These are phyloP conservation scores for Pythium utonaiense DNA, from an alignment of 352 stramenopile genomes.

Conservation along the genomic window DNA sequence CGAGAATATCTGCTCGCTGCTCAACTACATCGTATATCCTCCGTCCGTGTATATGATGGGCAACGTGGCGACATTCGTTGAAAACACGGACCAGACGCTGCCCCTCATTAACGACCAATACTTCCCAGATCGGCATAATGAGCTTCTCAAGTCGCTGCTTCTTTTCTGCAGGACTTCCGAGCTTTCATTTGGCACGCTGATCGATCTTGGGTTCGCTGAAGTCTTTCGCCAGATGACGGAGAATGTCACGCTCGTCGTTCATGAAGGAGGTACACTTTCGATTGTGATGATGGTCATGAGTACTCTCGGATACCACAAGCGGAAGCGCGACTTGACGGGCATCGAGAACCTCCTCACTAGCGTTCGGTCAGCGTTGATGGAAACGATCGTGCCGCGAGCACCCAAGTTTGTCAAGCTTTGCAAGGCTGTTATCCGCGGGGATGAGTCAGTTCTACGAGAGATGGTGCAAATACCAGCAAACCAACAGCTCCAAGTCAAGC, in stretches of 20 bases:
- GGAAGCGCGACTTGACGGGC: constrained; percentile 69
- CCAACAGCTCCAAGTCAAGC: constrained; percentile 42
- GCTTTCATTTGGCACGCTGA: constrained; percentile 69
- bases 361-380: constrained; percentile 42
- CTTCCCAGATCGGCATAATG: constrained; percentile 73
- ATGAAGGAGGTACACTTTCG: constrained; percentile 78
- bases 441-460: constrained; percentile 39
- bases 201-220: constrained; percentile 79
- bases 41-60: constrained; percentile 86
- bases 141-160: constrained; percentile 76
- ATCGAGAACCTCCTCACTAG: constrained; percentile 60
- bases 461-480: constrained; percentile 44
- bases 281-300: constrained; percentile 88
- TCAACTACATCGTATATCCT: constrained; percentile 87
- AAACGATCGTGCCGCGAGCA: constrained; percentile 56
- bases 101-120: constrained; percentile 85
- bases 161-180: constrained; percentile 58
- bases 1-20: constrained; percentile 80
- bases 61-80: constrained; percentile 77
- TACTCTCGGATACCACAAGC: constrained; percentile 81
- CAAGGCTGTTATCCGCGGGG: constrained; percentile 52
- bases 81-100: constrained; percentile 77
- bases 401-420: constrained; percentile 79
- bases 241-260: constrained; percentile 54
- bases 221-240: constrained; percentile 67